Evolutionary conservation across 305 asterid species (phyloP).

Genomic region (Fraxinus sp.): DNA sequence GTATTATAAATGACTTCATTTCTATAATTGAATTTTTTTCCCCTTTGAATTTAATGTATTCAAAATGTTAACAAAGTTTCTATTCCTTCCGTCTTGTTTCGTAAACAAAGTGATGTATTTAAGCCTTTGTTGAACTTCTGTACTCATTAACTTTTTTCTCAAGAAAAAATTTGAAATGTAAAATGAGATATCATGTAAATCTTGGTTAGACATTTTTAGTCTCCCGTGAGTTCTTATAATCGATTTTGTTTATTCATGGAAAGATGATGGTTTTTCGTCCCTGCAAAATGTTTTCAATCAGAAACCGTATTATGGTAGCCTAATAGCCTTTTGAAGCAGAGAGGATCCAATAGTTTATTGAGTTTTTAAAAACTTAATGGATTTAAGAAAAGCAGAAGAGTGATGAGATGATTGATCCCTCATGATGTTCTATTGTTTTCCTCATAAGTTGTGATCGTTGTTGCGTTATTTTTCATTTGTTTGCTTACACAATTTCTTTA

Average conservation of each 20-base stretch:
- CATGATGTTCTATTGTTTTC: background rate
- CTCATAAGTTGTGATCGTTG: background rate
- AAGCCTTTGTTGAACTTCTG: background rate
- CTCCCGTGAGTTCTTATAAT: background rate
- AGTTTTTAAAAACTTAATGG: background rate
- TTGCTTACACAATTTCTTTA: slow-evolving; percentile 4
- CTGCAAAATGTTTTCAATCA: background rate
- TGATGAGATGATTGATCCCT: background rate
- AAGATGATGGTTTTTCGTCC: background rate
- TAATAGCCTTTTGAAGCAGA: background rate
- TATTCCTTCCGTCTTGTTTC: background rate
- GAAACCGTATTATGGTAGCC: background rate
- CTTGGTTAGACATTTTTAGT: background rate
- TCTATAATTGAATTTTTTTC: background rate
- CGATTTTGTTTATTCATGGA: background rate
- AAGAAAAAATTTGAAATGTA: background rate
- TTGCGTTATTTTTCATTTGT: background rate
- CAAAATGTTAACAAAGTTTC: background rate
- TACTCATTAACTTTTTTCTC: background rate
- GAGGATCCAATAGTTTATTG: background rate
- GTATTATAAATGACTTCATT: background rate
- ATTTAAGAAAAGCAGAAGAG: background rate
- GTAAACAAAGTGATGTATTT: background rate
- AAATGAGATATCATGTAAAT: background rate
- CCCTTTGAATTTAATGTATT: background rate